These are phyloP conservation scores for Kwoniella shandongensis DNA, from an alignment of 768 basidiomycete species.

Conservation along the genomic window DNA sequence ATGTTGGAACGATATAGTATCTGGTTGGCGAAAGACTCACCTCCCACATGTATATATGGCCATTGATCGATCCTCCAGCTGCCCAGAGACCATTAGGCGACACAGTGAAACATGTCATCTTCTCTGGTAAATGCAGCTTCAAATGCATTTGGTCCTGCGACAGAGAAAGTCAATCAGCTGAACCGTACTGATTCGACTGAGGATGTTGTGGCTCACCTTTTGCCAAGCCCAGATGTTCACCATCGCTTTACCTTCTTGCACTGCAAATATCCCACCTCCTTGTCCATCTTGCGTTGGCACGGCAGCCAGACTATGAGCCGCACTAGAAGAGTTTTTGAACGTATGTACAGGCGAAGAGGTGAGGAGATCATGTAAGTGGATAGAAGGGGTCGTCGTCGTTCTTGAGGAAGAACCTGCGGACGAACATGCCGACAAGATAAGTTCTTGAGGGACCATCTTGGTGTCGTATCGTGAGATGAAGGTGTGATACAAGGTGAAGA, in stretches of 20 bases:
- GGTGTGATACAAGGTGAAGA: too few species aligned
- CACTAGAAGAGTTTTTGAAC: constrained; percentile 79
- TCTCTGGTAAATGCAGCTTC: constrained; percentile 87
- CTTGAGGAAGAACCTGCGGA: constrained; percentile 27
- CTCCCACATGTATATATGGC: constrained; percentile 96
- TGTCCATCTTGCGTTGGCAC: constrained; percentile 68
- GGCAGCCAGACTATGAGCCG: constrained; percentile 65
- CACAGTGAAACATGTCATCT: constrained; percentile 73
- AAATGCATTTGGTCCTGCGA: constrained; percentile 80
- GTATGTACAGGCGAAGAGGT: constrained; percentile 54
- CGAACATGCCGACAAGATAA: constrained; percentile 49
- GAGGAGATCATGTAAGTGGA: constrained; percentile 78
- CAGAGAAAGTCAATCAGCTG: constrained; percentile 10
- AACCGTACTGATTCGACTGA: not conserved
- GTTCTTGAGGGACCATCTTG: constrained; percentile 46
- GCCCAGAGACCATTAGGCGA: constrained; percentile 73
- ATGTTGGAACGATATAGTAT: not conserved
- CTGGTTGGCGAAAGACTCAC: constrained; percentile 57
- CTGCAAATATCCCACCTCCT: constrained; percentile 80
- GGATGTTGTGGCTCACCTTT: constrained; percentile 62
- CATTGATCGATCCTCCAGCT: constrained; percentile 83
- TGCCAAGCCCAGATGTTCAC: constrained; percentile 90
- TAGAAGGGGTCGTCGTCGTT: constrained; percentile 50
- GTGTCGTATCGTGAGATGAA: not conserved
- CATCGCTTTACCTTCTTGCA: constrained; percentile 83